Percentiles rank a stretch among this genome's conserved stretches.
These are phyloP conservation scores for Metschnikowia picachoensis DNA, from an alignment of 805 yeast genomes.

Conservation along the genomic window DNA sequence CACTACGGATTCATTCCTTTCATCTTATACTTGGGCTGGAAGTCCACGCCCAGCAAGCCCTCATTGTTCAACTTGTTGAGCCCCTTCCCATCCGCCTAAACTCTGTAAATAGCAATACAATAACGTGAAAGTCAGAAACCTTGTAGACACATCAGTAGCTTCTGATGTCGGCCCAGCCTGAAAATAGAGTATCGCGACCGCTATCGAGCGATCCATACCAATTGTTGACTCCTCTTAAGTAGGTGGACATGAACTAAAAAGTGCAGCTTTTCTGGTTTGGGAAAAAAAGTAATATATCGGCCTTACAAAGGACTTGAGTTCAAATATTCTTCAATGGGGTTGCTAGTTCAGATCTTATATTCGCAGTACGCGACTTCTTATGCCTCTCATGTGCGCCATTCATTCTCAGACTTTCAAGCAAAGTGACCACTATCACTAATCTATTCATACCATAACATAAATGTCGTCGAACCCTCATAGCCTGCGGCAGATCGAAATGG, in stretches of 20 bases:
- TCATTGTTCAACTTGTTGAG: constrained; percentile 70
- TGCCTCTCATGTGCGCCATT: constrained; percentile 1
- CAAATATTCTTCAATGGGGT: too few relatives aligned
- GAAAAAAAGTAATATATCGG: too few relatives aligned
- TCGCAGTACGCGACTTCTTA: neutral
- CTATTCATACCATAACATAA: neutral
- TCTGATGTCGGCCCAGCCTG: too few relatives aligned
- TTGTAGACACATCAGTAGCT: too few relatives aligned
- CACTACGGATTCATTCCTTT: constrained; percentile 98
- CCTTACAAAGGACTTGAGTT: too few relatives aligned
- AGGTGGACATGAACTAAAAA: too few relatives aligned
- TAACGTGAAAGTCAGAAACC: neutral
- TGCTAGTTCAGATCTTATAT: neutral
- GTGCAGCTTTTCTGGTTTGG: too few relatives aligned
- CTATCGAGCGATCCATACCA: too few relatives aligned
- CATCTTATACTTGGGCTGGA: constrained; percentile 75
- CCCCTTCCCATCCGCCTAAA: constrained; percentile 73
- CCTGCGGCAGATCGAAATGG: constrained; percentile 46
- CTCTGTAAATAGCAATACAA: constrained; percentile 14
- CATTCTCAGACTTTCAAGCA: neutral
- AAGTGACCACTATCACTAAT: too few relatives aligned
- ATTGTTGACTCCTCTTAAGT: too few relatives aligned
- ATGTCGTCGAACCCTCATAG: constrained; percentile 4
- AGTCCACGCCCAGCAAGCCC: constrained; percentile 78
- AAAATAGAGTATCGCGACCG: too few relatives aligned